phyloP scores from a whole-genome alignment of 2,329 filamentous ascomycete species.

The Leptosphaerulina australis region DNA sequence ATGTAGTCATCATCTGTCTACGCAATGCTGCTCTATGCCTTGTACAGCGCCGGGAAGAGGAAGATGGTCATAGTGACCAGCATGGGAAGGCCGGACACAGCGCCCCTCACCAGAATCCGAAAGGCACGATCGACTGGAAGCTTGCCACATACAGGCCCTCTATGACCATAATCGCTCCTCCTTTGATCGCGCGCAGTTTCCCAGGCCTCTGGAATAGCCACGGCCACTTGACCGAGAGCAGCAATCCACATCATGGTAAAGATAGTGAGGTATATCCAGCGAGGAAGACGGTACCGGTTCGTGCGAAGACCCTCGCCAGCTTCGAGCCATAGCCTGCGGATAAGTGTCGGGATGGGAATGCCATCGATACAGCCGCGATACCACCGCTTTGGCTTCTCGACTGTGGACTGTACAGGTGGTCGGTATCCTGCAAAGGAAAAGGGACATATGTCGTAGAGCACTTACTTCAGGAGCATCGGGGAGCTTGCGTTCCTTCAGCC shows the following conservation, averaged over 20 bases:
- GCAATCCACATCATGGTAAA: constrained; percentile 1
- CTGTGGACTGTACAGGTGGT: background rate
- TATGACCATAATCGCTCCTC: background rate
- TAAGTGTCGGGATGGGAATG: constrained; percentile 2
- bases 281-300: constrained; percentile 13
- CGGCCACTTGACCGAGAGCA: background rate
- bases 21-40: background rate
- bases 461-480: background rate
- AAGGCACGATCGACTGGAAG: background rate
- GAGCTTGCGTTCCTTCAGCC: background rate
- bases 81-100: background rate
- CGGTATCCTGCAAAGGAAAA: background rate
- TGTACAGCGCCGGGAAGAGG: constrained; percentile 15
- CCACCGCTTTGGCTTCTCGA: constrained; percentile 1
- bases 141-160: constrained; percentile 2
- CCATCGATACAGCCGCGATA: constrained; percentile 8
- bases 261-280: background rate
- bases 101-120: constrained; percentile 5
- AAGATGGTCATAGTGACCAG: constrained; percentile 15
- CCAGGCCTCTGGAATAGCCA: constrained; percentile 7
- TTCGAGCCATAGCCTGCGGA: background rate
- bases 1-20: too few species aligned
- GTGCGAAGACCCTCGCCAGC: constrained; percentile 9
- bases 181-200: background rate
- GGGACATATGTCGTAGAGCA: background rate